These are phyloP conservation scores for Debaryomyces psychrophilus DNA, from an alignment of 1,139 yeast species.

Conservation along the genomic window DNA sequence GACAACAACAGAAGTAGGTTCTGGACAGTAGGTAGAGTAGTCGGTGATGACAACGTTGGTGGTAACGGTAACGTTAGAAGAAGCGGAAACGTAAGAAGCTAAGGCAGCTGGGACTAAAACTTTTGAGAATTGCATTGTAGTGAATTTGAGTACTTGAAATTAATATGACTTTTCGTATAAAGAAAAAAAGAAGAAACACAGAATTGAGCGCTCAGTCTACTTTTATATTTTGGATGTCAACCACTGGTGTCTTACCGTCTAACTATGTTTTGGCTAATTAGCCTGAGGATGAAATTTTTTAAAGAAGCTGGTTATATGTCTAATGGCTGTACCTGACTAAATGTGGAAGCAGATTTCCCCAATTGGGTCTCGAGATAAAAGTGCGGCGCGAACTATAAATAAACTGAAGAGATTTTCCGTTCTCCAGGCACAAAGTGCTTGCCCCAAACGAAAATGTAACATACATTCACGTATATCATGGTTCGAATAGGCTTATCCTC, in stretches of 20 bases:
- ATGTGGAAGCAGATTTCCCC: constrained; percentile 1
- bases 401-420: background rate
- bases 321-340: constrained; percentile 1
- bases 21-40: constrained; percentile 53
- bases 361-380: background rate
- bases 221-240: background rate
- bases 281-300: background rate
- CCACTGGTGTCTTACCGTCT: background rate
- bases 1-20: constrained; percentile 41
- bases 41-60: constrained; percentile 48
- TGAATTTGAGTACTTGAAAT: constrained; percentile 1
- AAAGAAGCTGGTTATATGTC: background rate
- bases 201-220: background rate
- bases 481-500: background rate
- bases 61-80: constrained; percentile 47
- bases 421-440: background rate
- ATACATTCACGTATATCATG: background rate
- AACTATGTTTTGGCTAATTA: background rate
- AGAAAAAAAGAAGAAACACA: constrained; percentile 1
- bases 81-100: constrained; percentile 44
- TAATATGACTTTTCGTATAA: background rate
- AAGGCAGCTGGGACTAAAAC: constrained; percentile 42
- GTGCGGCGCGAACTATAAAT: background rate
- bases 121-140: constrained; percentile 46
- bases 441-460: background rate